Base-by-base conservation (phyloP, 129 eudicot species). In the Arctium lappa region DNA sequence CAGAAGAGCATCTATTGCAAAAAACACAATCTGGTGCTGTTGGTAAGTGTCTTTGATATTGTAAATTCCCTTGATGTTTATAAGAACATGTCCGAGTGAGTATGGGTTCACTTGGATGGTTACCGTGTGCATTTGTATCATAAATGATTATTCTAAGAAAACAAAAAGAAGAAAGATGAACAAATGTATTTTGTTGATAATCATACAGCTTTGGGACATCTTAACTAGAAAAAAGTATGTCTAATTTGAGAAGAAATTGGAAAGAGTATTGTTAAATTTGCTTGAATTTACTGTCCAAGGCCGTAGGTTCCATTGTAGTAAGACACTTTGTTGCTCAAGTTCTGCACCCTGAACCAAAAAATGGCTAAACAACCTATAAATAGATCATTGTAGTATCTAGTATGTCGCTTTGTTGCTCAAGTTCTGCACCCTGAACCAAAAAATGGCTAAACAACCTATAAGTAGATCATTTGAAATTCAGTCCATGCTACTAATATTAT, bases 11-110 rank as follows among this genome's bases (percentile, higher is more conserved):
- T 80, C 83, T 95, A 80, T 75, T 95, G 83, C 93, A 91, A 89
- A 95, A 93, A 82, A 95, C 99, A 37, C 92, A 91, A 81, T 91
- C 97, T 12, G 99, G 99, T 34, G 99, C 98, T 36, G 46, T 95
- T 39, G 99, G 99, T 95, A 88, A 46, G 82, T 50, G 3, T 40
- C 36, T 31, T 34, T 66, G 0, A 16, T 16, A 4, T 34, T 83
- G 40, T 56, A 8, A 8, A 4, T 60, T 76, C 30, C 30, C 1
- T 78, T 36, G 77, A 75, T 80, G 18, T 80, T 27, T 82, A 13
- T 38, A 62, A 13, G 29, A 77, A 31, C 11, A 53, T 77, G 82
- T 31, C 10, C 69, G 30, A 16, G 69, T 75, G 76, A n/a, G 31
- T 82, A 38, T 82, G 56, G 30, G 10, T 27, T 33, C 46, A 42